Base-by-base conservation (phyloP, 148 eudicot species). In the Persicaria tinctoria region DNA sequence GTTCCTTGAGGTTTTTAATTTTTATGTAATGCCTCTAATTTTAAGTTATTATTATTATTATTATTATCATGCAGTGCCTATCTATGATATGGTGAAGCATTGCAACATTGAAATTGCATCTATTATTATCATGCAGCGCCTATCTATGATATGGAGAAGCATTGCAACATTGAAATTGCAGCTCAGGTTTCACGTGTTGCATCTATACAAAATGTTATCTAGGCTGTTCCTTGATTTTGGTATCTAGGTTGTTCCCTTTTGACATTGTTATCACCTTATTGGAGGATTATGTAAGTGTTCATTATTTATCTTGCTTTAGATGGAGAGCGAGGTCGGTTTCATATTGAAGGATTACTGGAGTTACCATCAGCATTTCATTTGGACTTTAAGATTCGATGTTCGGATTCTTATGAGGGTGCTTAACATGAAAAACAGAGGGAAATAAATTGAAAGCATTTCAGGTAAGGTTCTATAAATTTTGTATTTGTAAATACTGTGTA, bases 281-380 rank as follows among this genome's bases (percentile, higher is more conserved):
- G 56, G n/a, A 53, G 56, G 16, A 53, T n/a, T 53, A 14, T 53
- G 16, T 53, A 12, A 53, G 14, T 53, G 56, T 14, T 53, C 56
- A 12, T 2, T 53, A 53, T 53, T 13, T 53, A 5, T 14, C 5
- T 13, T 17, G 53, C 79, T 59, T 72, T 85, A 95, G 99, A 86
- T 82, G 97, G 94, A 77, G 90, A 86, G 74, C 93, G 76, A 77
- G 91, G 86, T 73, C 93, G 79, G 10, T 95, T 87, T 84, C 87
- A 86, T 78, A 80, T 95, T 73, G 99, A 95, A 79, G 99, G 96
- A 79, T 84, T 88, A 76, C 86, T 95, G 97, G 99, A 95, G 73
- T 90, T 94, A 79, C 97, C 99, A 72, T 95, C 99, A 47, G 90
- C 87, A 57, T 23, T 23, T 23, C 27, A 23, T 23, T 23, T 23